Evolutionary conservation across 352 stramenopile genomes (phyloP).

Genomic region (Phytophthora idaei): DNA sequence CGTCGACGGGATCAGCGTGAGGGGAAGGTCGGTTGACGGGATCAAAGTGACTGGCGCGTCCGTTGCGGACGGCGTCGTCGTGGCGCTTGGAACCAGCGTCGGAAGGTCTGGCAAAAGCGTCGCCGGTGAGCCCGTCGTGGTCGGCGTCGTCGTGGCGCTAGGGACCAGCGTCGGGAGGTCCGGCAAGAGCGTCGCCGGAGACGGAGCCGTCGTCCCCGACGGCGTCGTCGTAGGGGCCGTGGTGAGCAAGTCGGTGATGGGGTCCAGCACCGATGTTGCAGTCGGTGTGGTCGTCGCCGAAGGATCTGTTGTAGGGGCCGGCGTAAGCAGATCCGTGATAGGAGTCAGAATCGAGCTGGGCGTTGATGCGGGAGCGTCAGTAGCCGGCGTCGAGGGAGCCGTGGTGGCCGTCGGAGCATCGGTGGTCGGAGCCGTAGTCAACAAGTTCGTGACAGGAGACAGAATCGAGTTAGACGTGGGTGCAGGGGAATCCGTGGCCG

Average conservation of each 20-base stretch:
- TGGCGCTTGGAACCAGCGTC: constrained; percentile 12
- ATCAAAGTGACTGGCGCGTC: constrained; percentile 22
- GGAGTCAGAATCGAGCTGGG: constrained; percentile 5
- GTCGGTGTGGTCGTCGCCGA: constrained; percentile 20
- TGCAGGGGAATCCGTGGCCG: constrained; percentile 6
- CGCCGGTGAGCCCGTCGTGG: not conserved
- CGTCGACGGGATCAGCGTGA: constrained; percentile 10
- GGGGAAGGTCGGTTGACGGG: constrained; percentile 14
- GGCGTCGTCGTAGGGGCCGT: constrained; percentile 3
- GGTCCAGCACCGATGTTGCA: constrained; percentile 5
- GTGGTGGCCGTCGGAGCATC: not conserved
- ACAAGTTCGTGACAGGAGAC: constrained; percentile 1
- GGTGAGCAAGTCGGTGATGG: constrained; percentile 20
- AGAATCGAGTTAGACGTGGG: not conserved
- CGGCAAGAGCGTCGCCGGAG: constrained; percentile 16
- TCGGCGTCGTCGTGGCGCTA: not conserved
- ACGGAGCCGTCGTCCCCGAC: constrained; percentile 8
- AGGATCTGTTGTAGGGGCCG: constrained; percentile 1
- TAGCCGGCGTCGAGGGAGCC: constrained; percentile 1
- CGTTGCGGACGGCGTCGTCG: constrained; percentile 16
- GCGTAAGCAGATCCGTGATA: constrained; percentile 13
- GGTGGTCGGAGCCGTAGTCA: not conserved
- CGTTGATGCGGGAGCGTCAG: not conserved
- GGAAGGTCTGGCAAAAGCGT: constrained; percentile 21
- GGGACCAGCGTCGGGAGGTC: constrained; percentile 10